Percentiles rank a stretch among this genome's conserved stretches.
These are phyloP conservation scores for Xylogone sp. DNA, from an alignment of 2,329 filamentous ascomycete genomes.

Conservation along the genomic window DNA sequence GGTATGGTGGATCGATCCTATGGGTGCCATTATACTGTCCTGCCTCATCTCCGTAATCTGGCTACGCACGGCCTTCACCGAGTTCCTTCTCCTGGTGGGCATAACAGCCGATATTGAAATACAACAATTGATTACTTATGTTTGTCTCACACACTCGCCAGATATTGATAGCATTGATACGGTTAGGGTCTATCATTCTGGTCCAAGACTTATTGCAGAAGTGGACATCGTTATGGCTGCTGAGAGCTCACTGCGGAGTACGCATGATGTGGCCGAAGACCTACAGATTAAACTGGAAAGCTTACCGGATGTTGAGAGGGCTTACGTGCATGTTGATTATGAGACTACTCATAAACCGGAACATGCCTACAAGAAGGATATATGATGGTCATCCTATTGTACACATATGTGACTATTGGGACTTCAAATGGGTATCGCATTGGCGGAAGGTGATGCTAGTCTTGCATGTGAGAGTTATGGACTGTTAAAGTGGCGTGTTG, in stretches of 20 bases:
- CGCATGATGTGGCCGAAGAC: conserved; percentile 91
- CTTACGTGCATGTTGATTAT: conserved; percentile 96
- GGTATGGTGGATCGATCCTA: conserved; percentile 91
- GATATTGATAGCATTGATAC: conserved; percentile 86
- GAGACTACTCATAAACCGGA: conserved; percentile 95
- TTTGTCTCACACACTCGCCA: conserved; percentile 87
- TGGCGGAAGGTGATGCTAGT: no score
- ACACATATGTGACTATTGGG: no score
- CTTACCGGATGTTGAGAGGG: conserved; percentile 85
- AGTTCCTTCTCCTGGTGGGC: conserved; percentile 89
- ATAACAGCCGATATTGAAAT: conserved; percentile 81
- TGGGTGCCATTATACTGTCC: conserved; percentile 83
- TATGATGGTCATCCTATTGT: conserved; percentile 30
- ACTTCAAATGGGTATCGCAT: no score
- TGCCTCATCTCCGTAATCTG: conserved; percentile 75
- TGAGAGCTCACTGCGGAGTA: conserved; percentile 65
- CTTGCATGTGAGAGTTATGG: no score
- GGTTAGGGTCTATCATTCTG: conserved; percentile 88
- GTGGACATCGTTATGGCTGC: conserved; percentile 94
- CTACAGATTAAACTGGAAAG: conserved; percentile 93
- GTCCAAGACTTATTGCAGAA: conserved; percentile 85
- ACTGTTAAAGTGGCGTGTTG: no score
- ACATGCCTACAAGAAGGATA: conserved; percentile 61
- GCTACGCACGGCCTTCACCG: conserved; percentile 78
- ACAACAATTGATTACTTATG: conserved; percentile 93